A percentile compares a stretch with the other conserved stretches of the same genome.
These are phyloP conservation scores for Ophioceras dolichostomum DNA, from an alignment of 2,329 filamentous ascomycete species.

Conservation along the genomic window DNA sequence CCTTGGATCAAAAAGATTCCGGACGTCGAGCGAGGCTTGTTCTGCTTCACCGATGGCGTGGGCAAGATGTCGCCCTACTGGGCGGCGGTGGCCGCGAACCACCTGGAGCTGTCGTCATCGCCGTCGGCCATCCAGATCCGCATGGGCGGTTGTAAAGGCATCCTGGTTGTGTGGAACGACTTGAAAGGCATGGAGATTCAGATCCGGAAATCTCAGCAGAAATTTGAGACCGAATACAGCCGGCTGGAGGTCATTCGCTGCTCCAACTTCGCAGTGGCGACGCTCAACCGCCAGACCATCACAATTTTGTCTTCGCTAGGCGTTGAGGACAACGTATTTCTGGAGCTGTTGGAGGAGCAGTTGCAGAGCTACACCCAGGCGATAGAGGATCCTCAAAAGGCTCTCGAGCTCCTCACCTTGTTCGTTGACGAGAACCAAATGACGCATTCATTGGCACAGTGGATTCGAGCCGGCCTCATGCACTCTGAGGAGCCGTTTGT, in stretches of 20 bases:
- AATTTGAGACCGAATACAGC: slow-evolving; percentile 43
- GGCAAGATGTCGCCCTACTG: slow-evolving; percentile 80
- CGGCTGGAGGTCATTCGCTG: slow-evolving; percentile 73
- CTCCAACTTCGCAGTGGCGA: slow-evolving; percentile 64
- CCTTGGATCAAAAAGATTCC: slow-evolving; percentile 46
- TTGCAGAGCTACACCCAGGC: slow-evolving; percentile 56
- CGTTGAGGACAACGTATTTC: slow-evolving; percentile 54
- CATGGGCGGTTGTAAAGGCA: slow-evolving; percentile 83
- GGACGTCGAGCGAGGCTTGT: slow-evolving; percentile 58
- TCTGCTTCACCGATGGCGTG: slow-evolving; percentile 81
- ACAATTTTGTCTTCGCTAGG: slow-evolving; percentile 70
- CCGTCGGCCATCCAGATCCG: slow-evolving; percentile 89
- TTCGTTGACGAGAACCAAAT: slow-evolving; percentile 80
- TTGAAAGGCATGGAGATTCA: slow-evolving; percentile 53
- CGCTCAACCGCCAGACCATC: slow-evolving; percentile 84
- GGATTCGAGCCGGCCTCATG: slow-evolving; percentile 76
- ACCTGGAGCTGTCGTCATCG: slow-evolving; percentile 49
- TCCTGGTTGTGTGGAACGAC: slow-evolving; percentile 57
- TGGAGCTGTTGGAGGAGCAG: slow-evolving; percentile 54
- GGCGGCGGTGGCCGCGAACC: slow-evolving; percentile 58
- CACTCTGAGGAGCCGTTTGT: slow-evolving; percentile 64
- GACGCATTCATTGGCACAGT: slow-evolving; percentile 59
- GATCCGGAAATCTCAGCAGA: slow-evolving; percentile 75
- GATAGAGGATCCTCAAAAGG: slow-evolving; percentile 51
- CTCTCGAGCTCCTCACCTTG: slow-evolving; percentile 55